phyloP scores from a whole-genome alignment of 73 alveolate genomes.

The Urostyla sp. region DNA sequence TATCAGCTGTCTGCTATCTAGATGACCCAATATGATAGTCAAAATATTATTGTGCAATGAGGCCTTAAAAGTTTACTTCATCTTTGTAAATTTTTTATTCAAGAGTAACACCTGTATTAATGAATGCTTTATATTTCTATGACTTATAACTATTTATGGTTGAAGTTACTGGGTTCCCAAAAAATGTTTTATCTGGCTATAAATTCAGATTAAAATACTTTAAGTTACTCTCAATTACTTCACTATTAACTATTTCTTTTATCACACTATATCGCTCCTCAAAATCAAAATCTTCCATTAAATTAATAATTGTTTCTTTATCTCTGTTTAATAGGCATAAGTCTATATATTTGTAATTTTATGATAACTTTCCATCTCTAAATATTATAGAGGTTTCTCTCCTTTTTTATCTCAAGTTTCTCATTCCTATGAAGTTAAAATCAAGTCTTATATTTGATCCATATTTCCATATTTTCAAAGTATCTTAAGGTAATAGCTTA shows the following conservation, averaged over 20 bases:
- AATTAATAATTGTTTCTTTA: constrained; percentile 68
- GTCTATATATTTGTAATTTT: constrained; percentile 56
- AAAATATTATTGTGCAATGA: neutral
- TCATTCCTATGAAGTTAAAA: constrained; percentile 77
- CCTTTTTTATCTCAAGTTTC: constrained; percentile 71
- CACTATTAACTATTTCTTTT: constrained; percentile 79
- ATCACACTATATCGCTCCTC: constrained; percentile 82
- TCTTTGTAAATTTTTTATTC: neutral
- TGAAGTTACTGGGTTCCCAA: constrained; percentile 56
- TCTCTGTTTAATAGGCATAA: constrained; percentile 66
- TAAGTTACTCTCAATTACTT: constrained; percentile 73
- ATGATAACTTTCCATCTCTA: constrained; percentile 43
- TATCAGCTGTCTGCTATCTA: neutral
- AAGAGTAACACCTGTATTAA: neutral
- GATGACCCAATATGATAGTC: too few species aligned
- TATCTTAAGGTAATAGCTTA: constrained; percentile 82
- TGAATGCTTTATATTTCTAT: constrained; percentile 58
- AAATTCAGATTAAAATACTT: constrained; percentile 42
- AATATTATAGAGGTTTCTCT: constrained; percentile 78
- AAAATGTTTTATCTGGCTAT: constrained; percentile 56
- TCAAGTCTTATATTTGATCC: constrained; percentile 80
- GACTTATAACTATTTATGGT: constrained; percentile 53
- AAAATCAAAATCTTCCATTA: constrained; percentile 81
- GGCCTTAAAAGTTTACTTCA: neutral
- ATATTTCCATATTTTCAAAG: constrained; percentile 81